Evolutionary conservation across 345 rosid species (phyloP), one percentile per base, ranked within the genome.

Genomic region (Gossypium sturtianum): DNA sequence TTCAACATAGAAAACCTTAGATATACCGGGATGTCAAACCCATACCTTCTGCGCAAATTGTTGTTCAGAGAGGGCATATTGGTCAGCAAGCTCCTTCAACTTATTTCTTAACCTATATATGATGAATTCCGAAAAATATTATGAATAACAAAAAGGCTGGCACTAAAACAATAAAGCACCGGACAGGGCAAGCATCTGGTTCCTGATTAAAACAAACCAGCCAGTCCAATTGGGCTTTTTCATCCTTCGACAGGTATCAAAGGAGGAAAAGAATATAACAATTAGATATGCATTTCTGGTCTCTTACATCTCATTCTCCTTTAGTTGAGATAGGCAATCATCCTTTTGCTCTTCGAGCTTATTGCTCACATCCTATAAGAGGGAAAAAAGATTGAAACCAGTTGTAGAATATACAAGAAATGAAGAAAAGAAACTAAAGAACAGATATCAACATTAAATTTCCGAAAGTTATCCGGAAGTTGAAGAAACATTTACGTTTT

Each of bases 271-370:
- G 13, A 60, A 7, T 25, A 77, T 12, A 9, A 72, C 4, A 49
- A 15, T n/a, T 68, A n/a, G 13, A 20, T 29, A 59, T 47, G 77
- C 41, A 57, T 80, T 74, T 53, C 41, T 23, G n/a, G 38, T 22
- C 51, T 69, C 94, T 88, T 87, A 94, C 98, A 86, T 94, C 75
- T 92, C 98, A 80, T 94, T 94, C 85, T 94, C 97, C 84, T 87
- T 94, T 63, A 94, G 87, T 81, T 92, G 97, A 27, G 92, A n/a
- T 73, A 92, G 90, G 75, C 86, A 85, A 66, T 90, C 98, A 66
- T 92, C 90, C 79, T 92, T 94, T 81, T 92, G 97, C 79, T 89
- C 92, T 16, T 90, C 98, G 75, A 94, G 83, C 90, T 84, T 94
- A 68, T 77, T 78, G 86, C 92, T 90, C 81, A 94, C 98, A 80